A percentile compares a stretch with the other conserved stretches of the same genome.
These are phyloP conservation scores for Botrytis pseudocinerea DNA, from an alignment of 2,329 filamentous ascomycete species.

Conservation along the genomic window DNA sequence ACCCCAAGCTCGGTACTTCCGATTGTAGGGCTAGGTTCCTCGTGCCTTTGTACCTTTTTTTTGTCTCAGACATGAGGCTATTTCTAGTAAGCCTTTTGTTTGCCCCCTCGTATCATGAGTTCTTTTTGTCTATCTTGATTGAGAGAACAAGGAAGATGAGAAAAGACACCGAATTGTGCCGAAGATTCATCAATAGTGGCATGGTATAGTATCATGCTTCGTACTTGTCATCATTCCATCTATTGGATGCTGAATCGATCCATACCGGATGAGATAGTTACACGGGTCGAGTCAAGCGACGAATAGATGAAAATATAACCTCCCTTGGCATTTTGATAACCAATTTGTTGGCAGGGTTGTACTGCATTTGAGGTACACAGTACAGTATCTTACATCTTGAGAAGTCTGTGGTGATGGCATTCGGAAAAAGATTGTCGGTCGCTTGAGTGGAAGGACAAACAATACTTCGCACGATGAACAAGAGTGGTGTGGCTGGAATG, in stretches of 20 bases:
- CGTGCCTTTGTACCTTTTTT: neutral
- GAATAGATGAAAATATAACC: neutral
- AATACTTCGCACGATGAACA: neutral
- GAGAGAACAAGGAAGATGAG: neutral
- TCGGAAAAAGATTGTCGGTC: neutral
- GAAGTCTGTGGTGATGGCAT: neutral
- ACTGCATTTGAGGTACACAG: neutral
- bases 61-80: conserved; percentile 7
- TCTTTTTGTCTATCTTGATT: neutral
- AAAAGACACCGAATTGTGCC: neutral
- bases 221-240: neutral
- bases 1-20: conserved; percentile 8
- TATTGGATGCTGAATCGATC: neutral
- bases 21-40: neutral
- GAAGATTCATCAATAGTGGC: conserved; percentile 18
- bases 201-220: neutral
- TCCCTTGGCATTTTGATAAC: neutral
- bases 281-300: neutral
- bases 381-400: neutral
- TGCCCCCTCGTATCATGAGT: conserved; percentile 1
- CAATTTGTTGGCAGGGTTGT: conserved; percentile 14
- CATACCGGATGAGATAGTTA: neutral
- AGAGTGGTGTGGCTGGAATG: conserved; percentile 5
- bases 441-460: neutral
- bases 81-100: neutral